Evolutionary conservation across 208 protist genomes (phyloP), one percentile per base, ranked within the genome.

Genomic region (Wallacemonas sp.): DNA sequence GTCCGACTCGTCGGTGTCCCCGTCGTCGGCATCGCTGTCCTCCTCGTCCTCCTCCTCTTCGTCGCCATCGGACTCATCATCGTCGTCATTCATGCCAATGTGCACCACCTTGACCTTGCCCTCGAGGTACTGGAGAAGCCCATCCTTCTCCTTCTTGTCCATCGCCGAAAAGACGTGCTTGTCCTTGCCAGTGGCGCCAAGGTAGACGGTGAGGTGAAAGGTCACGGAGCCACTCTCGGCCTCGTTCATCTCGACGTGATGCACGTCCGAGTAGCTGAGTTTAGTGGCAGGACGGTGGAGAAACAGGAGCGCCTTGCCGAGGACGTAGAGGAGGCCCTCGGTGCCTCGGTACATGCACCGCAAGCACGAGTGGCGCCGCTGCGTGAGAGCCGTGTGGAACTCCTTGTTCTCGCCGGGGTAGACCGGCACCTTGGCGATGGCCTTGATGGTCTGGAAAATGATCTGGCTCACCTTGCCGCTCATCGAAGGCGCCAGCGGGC

Each of bases 341-440:
- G 77, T 52, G 33, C 80, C 84, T 29, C 84, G 80, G 63, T 88
- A 87, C 31, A 91, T 57, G 74, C 85, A 89, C 11, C 86, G 83
- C 72, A 96, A 76, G 54, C 81, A 88, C 1, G 86, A 93, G 33
- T 87, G 72, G 14, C 49, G 62, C 2, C 59, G 66, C 18, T 71
- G 65, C 0, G 83, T 91, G 2, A 87, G 74, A 26, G 79, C 70
- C 31, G 82, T 85, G 46, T 67, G 76, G 70, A 92, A 96, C 50
- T 93, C 84, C 57, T 87, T 92, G 77, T 96, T 96, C 33, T 78
- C 62, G 2, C 87, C 91, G 26, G 82, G 77, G 66, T 87, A 87
- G 2, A 85, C 87, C 1, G 83, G 84, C 38, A 91, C 84, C 54
- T 84, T 85, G 7, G 87, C 82, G 31, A 92, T 61, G 1, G 87